Base-by-base conservation (phyloP, 2,329 filamentous ascomycete genomes). In the Macroventuria anomochaeta region DNA sequence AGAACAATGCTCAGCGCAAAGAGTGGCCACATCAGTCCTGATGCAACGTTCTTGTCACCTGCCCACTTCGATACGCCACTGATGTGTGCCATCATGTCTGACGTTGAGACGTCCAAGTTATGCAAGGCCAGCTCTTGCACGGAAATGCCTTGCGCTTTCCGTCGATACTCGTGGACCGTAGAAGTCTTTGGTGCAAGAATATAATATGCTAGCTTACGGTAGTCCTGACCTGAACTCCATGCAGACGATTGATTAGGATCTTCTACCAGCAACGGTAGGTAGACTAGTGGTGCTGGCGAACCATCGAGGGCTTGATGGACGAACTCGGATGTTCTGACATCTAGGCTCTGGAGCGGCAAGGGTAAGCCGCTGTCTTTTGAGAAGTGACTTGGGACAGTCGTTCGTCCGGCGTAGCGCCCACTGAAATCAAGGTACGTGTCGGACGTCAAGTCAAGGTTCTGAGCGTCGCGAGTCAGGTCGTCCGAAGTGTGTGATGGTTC, bases 181-280 rank as follows among this genome's bases (percentile, higher is more conserved):
- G 52, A 38, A 2, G 38, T 46, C 6, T 40, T 29, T 6, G 25
- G 50, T 17, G 58, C 55, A 3, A 79, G 53, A 2, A 77, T 59
- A 1, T 71, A 74, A 53, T 80, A 80, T 6, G 72, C 73, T 17
- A 77, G 47, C 2, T 59, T 57, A 5, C 79, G 75, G 3, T 77
- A 54, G 5, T 70, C 61, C 12, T 65, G 54, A 1, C 76, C 76
- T 10, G 74, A 55, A 21, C 65, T 67, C 77, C 78, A 81, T 5
- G 77, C 77, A 1, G 78, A 76, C 31, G 73, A 69, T 43, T 73
- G 69, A 11, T 68, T 65, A 0, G 77, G 70, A 50, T 81, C 78
- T 49, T 81, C 79, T 11, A 86, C 74, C 0, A 91, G 70, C 18
- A 87, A 79, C 0, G 88, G 86, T 0, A 92, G 78, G 67, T 88